Evolutionary conservation across 1,139 yeast species (phyloP).

Genomic region (Candida sp.): DNA sequence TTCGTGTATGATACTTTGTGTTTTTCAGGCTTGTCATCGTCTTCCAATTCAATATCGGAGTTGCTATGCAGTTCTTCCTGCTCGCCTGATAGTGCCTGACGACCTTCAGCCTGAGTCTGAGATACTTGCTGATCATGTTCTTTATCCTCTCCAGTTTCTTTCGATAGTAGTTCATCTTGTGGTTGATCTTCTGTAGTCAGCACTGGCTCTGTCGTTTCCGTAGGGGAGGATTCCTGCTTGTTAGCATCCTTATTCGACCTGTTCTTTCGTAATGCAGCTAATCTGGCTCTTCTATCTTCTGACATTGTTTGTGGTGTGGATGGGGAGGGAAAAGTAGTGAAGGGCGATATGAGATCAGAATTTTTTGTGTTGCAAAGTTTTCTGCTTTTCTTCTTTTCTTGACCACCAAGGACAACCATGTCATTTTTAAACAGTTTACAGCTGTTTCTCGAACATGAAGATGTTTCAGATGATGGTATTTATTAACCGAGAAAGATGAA

Average conservation of each 20-base stretch:
- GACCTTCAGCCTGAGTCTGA: background rate
- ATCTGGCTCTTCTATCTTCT: conserved; percentile 24
- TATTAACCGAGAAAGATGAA: conserved; percentile 1
- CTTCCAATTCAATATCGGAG: background rate
- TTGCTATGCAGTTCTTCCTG: conserved; percentile 17
- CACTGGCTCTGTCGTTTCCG: no score
- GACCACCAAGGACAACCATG: conserved; percentile 6
- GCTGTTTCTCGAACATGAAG: conserved; percentile 11
- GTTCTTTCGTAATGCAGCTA: conserved; percentile 27
- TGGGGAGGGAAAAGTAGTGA: no score
- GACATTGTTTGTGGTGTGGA: conserved; percentile 5
- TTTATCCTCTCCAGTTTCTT: background rate
- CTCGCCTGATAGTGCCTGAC: background rate
- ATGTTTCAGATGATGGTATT: conserved; percentile 13
- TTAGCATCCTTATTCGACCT: conserved; percentile 8
- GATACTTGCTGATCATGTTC: background rate
- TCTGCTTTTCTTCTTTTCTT: background rate
- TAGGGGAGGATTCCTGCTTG: background rate
- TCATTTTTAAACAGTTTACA: conserved; percentile 15
- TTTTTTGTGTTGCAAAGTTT: conserved; percentile 11
- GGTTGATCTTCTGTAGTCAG: background rate
- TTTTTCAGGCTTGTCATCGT: background rate
- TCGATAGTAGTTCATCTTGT: background rate
- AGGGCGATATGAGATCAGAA: no score
- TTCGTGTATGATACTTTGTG: conserved; percentile 14